Percentiles rank a stretch among this genome's conserved stretches.
Evolutionary conservation across 2,329 filamentous ascomycete genomes (phyloP).

Genomic region (Epichloe gansuensis): DNA sequence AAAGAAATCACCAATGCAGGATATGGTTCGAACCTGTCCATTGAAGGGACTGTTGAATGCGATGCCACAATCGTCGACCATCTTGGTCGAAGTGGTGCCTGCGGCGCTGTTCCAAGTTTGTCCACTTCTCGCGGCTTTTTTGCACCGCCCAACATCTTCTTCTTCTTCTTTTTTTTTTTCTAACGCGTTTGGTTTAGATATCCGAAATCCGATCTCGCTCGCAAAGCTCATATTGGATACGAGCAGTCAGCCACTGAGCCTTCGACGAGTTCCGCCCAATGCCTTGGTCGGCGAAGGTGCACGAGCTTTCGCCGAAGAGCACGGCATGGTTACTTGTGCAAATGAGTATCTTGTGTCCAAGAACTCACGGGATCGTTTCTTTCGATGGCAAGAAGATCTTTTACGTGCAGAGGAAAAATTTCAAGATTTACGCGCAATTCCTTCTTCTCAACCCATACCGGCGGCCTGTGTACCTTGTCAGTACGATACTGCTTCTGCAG

Average conservation of each 20-base stretch:
- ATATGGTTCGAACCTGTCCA: slow-evolving; percentile 86
- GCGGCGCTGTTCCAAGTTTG: slow-evolving; percentile 81
- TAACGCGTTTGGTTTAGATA: slow-evolving; percentile 39
- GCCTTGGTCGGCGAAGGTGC: slow-evolving; percentile 80
- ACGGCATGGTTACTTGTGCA: slow-evolving; percentile 60
- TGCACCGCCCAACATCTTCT: no score
- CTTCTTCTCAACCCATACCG: slow-evolving; percentile 8
- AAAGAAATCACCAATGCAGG: slow-evolving; percentile 94
- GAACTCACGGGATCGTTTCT: slow-evolving; percentile 65
- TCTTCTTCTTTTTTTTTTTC: no score
- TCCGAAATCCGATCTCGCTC: slow-evolving; percentile 84
- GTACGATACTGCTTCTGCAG: slow-evolving; percentile 20
- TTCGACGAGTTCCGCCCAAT: slow-evolving; percentile 85
- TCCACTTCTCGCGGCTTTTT: slow-evolving; percentile 10
- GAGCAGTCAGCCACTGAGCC: slow-evolving; percentile 63
- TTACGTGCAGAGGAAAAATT: slow-evolving; percentile 42
- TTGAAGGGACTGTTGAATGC: slow-evolving; percentile 84
- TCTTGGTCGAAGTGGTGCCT: slow-evolving; percentile 79
- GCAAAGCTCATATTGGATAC: slow-evolving; percentile 73
- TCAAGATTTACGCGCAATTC: slow-evolving; percentile 14
- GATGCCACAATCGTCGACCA: slow-evolving; percentile 93
- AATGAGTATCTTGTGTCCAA: slow-evolving; percentile 71
- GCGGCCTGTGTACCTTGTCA: slow-evolving; percentile 17
- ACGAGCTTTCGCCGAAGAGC: slow-evolving; percentile 69
- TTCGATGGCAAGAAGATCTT: slow-evolving; percentile 68